A percentile compares a stretch with the other conserved stretches of the same genome.
phyloP scores from a whole-genome alignment of 495 filamentous ascomycete species.

The Xylaria intraflava region DNA sequence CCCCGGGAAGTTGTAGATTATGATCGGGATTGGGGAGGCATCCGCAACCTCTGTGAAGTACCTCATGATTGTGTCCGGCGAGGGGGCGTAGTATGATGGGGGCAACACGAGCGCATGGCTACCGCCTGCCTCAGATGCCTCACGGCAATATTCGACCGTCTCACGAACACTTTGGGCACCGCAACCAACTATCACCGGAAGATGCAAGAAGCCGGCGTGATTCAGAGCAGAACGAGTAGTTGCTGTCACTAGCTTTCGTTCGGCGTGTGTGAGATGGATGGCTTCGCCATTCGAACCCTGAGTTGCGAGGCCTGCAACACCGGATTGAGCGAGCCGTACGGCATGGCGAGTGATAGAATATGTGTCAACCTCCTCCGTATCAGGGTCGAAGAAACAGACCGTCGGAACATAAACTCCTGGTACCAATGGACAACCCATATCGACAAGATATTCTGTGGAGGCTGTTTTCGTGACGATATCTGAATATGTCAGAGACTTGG shows the following conservation, averaged over 20 bases:
- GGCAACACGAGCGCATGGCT: slow-evolving; percentile 82
- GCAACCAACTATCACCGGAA: slow-evolving; percentile 81
- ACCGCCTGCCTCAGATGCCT: slow-evolving; percentile 67
- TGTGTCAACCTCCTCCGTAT: slow-evolving; percentile 55
- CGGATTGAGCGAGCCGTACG: slow-evolving; percentile 61
- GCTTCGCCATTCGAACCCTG: slow-evolving; percentile 90
- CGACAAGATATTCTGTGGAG: neutral
- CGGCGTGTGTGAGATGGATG: slow-evolving; percentile 66
- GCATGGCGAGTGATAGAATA: slow-evolving; percentile 62
- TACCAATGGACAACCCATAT: slow-evolving; percentile 18
- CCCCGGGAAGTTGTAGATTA: slow-evolving; percentile 82
- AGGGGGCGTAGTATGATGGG: slow-evolving; percentile 71
- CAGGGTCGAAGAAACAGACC: slow-evolving; percentile 57
- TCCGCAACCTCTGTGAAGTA: slow-evolving; percentile 70
- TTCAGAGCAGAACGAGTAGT: slow-evolving; percentile 67
- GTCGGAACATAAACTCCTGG: slow-evolving; percentile 64
- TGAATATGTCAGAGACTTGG: neutral
- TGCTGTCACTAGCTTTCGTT: slow-evolving; percentile 63
- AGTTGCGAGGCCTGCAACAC: slow-evolving; percentile 66
- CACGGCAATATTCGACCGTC: slow-evolving; percentile 71
- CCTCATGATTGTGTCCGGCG: slow-evolving; percentile 54
- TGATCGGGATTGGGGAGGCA: slow-evolving; percentile 59
- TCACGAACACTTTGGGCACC: slow-evolving; percentile 81
- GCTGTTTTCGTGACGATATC: neutral
- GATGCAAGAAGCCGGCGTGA: slow-evolving; percentile 54